Conservation (phyloP, 1,139 yeast species). For the Taiozyma sp. region DNA sequence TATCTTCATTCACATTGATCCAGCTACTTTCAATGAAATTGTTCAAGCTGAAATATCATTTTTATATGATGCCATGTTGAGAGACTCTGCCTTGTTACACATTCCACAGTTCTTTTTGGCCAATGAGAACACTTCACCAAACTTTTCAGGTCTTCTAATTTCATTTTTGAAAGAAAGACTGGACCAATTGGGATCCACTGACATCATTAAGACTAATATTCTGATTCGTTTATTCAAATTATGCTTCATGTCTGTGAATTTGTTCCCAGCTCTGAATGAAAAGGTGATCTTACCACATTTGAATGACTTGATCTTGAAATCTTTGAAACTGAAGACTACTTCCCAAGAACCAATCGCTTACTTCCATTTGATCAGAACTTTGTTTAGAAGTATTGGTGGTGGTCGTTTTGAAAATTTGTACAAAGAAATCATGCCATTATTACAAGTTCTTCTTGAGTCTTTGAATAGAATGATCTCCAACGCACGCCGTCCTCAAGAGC, state of each 20-base stretch:
- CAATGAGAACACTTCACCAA: slow-evolving; percentile 88
- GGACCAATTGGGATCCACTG: slow-evolving; percentile 76
- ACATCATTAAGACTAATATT: slow-evolving; percentile 74
- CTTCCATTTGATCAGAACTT: slow-evolving; percentile 80
- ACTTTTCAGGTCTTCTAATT: slow-evolving; percentile 83
- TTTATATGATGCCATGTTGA: slow-evolving; percentile 74
- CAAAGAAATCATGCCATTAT: slow-evolving; percentile 86
- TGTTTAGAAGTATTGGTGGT: slow-evolving; percentile 94
- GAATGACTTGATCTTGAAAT: slow-evolving; percentile 74
- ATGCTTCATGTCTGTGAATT: slow-evolving; percentile 92
- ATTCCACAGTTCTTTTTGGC: slow-evolving; percentile 93
- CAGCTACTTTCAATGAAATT: slow-evolving; percentile 93
- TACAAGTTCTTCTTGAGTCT: slow-evolving; percentile 82
- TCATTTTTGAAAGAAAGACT: slow-evolving; percentile 71
- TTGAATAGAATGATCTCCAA: slow-evolving; percentile 78
- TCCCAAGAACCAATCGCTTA: slow-evolving; percentile 91
- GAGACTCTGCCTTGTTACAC: slow-evolving; percentile 83
- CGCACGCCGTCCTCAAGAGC: slow-evolving; percentile 83
- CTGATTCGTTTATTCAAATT: slow-evolving; percentile 82
- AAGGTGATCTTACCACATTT: slow-evolving; percentile 83
- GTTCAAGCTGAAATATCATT: slow-evolving; percentile 77
- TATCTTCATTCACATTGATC: slow-evolving; percentile 89
- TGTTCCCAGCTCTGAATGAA: slow-evolving; percentile 87
- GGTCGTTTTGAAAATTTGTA: slow-evolving; percentile 91
- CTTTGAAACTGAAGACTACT: slow-evolving; percentile 76